These are phyloP conservation scores for Chrysopogon serrulatus DNA, from an alignment of 176 grass and related monocot genomes.

Conservation along the genomic window DNA sequence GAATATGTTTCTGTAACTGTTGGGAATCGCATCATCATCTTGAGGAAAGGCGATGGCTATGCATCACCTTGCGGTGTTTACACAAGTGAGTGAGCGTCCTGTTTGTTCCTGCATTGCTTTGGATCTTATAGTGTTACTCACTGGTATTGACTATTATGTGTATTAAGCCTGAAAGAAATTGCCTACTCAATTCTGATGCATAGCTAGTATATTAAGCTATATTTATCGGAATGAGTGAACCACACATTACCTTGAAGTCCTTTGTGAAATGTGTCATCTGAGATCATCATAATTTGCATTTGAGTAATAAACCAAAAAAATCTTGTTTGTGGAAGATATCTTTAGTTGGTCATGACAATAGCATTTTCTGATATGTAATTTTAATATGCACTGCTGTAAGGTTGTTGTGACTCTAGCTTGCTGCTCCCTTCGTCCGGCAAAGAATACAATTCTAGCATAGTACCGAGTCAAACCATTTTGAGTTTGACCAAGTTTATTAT, in stretches of 20 bases:
- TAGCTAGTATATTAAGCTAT: neutral
- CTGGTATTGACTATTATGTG: neutral
- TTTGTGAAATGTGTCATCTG: neutral
- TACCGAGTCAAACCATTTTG: neutral
- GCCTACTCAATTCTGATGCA: neutral
- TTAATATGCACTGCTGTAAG: neutral
- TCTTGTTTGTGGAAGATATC: neutral
- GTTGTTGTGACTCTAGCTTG: neutral
- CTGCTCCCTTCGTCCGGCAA: neutral
- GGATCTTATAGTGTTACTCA: neutral
- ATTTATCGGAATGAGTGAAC: neutral
- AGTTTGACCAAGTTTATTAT: neutral
- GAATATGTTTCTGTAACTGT: constrained; percentile 62
- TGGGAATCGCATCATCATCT: constrained; percentile 52
- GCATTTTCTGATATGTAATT: neutral
- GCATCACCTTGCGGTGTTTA: constrained; percentile 59
- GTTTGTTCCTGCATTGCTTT: neutral
- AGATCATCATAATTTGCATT: constrained; percentile 3
- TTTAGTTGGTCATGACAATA: neutral
- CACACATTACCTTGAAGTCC: neutral
- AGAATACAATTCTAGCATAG: neutral
- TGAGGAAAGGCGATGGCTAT: constrained; percentile 64
- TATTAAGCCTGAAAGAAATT: neutral
- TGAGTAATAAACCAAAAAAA: neutral
- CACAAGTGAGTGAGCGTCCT: constrained; percentile 42